These are phyloP conservation scores for Delphinella strobiligena DNA, from an alignment of 2,329 filamentous ascomycete species.

Conservation along the genomic window DNA sequence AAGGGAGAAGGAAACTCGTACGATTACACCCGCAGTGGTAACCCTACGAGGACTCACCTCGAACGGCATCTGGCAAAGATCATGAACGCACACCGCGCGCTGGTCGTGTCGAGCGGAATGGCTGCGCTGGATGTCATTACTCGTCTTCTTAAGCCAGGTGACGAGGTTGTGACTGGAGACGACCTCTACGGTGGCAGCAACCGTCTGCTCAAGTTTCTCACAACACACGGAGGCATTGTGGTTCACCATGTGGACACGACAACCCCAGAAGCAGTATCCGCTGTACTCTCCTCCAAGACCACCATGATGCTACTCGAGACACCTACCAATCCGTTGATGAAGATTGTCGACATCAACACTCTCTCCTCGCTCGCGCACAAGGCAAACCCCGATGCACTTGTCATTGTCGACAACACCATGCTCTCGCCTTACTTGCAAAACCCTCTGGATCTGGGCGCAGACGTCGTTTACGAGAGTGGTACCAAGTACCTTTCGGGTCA, in stretches of 20 bases:
- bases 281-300: conserved; percentile 65
- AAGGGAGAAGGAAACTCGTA: conserved; percentile 82
- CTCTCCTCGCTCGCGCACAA: conserved; percentile 69
- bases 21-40: conserved; percentile 96
- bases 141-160: conserved; percentile 75
- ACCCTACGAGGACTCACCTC: conserved; percentile 89
- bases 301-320: conserved; percentile 94
- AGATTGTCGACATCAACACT: conserved; percentile 81
- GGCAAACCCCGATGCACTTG: conserved; percentile 64
- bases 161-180: conserved; percentile 94
- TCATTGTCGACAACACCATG: conserved; percentile 98
- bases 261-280: conserved; percentile 54
- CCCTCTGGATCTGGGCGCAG: conserved; percentile 84
- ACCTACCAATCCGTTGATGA: conserved; percentile 95
- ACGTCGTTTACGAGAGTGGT: conserved; percentile 93
- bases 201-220: conserved; percentile 82
- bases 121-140: conserved; percentile 94
- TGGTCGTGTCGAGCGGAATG: conserved; percentile 96
- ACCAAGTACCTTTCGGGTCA: conserved; percentile 97
- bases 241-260: conserved; percentile 98
- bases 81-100: conserved; percentile 84
- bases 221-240: conserved; percentile 77
- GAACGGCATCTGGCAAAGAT: conserved; percentile 97
- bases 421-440: conserved; percentile 89
- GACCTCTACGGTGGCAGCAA: conserved; percentile 95